Base-by-base conservation (phyloP, 345 rosid species). In the Reutealis trisperma region DNA sequence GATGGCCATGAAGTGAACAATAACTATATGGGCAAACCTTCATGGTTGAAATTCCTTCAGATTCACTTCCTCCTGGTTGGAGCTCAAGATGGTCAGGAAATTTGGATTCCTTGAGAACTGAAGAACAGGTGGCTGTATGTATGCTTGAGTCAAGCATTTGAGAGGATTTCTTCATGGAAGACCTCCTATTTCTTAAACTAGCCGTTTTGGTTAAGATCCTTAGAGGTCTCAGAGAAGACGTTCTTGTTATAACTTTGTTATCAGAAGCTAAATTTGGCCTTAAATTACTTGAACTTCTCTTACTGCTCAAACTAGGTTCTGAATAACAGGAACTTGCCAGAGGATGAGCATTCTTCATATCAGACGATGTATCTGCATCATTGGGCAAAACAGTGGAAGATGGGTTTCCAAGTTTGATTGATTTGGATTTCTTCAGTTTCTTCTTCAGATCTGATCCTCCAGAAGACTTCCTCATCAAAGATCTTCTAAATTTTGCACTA, bases 1-100 rank as follows among this genome's bases (percentile, higher is more conserved):
- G 83, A 76, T 87, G 93, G 32, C 97, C 94, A 13, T 96, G 99
- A 42, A 96, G 86, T 71, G 99, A 96, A 72, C 99, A 96, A 64
- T 94, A 96, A 81, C 84, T 89, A 74, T 92, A 96, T 1, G 80
- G 79, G 72, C 99, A 96, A 34, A 86, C 87, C 76, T 84, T 86
- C 75, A 51, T 51, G 2, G 42, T 72, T 21, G 86, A 72, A 81
- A 71, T 58, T 65, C 68, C 85, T 64, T 76, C 80, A 45, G 88
- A 79, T 65, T 76, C 81, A 70, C 49, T 76, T 49, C 81, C 83
- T 74, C 70, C 85, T 60, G 74, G 72, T 32, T 77, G 82, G 51
- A 47, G 73, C 84, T 84, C 87, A 45, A 62, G 72, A 77, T 81
- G 72, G 32, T 78, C 79, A 55, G 83, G 80, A 69, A 85, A 76